Conservation (phyloP, 345 rosid genomes). For the Ceriops decandra region DNA sequence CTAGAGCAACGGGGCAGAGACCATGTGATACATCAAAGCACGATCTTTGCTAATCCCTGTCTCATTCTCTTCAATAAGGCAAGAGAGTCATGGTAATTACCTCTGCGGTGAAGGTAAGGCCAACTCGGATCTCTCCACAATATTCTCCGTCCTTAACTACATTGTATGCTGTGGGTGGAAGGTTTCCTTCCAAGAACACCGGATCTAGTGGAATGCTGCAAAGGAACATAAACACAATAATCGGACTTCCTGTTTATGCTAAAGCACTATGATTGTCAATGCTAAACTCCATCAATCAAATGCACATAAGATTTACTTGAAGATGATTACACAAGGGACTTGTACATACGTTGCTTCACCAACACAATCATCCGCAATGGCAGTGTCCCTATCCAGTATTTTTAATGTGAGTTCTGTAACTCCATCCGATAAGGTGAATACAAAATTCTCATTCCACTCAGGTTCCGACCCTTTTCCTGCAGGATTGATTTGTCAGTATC, state of each 20-base stretch:
- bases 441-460: slow-evolving; percentile 38
- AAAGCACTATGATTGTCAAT: no score
- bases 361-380: slow-evolving; percentile 25
- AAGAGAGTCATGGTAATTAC: slow-evolving; percentile 20
- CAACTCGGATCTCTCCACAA: slow-evolving; percentile 62
- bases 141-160: slow-evolving; percentile 65
- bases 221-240: background rate
- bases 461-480: slow-evolving; percentile 41
- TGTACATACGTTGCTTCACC: slow-evolving; percentile 29
- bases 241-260: background rate
- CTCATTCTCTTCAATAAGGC: background rate
- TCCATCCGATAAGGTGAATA: slow-evolving; percentile 24
- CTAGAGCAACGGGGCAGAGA: background rate
- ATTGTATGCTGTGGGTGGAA: slow-evolving; percentile 57
- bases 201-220: slow-evolving; percentile 62
- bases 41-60: no score
- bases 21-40: background rate
- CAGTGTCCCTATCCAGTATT: slow-evolving; percentile 27
- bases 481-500: background rate
- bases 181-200: slow-evolving; percentile 50
- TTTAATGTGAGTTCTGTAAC: slow-evolving; percentile 23
- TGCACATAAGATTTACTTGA: background rate
- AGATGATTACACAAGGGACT: background rate
- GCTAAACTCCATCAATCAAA: background rate
- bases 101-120: slow-evolving; percentile 65